Evolutionary conservation across 176 grass and related monocot genomes (phyloP).

Genomic region (Bonia amplexicaulis): DNA sequence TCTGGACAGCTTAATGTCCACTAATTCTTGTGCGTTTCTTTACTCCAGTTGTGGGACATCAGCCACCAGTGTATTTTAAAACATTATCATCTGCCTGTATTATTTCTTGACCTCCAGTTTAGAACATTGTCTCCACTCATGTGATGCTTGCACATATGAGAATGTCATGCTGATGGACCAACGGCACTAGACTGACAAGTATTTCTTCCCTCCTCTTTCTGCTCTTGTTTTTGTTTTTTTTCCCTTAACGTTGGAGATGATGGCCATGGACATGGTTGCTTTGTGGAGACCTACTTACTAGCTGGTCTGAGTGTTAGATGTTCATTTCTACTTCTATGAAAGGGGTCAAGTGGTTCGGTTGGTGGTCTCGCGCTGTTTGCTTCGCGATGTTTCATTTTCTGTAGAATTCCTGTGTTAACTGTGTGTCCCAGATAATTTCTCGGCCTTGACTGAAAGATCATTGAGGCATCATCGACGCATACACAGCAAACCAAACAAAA

Average conservation of each 20-base stretch:
- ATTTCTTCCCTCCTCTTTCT: constrained; percentile 13
- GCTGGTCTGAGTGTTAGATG: constrained; percentile 14
- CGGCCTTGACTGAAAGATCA: not conserved
- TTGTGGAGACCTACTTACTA: constrained; percentile 6
- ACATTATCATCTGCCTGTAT: constrained; percentile 16
- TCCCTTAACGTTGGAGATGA: constrained; percentile 7
- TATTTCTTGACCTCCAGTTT: constrained; percentile 26
- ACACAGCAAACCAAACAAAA: not conserved
- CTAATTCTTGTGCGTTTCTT: not conserved
- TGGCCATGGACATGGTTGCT: constrained; percentile 12
- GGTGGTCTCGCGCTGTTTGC: not conserved
- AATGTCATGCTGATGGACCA: constrained; percentile 32
- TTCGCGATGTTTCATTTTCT: not conserved
- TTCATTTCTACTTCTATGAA: not conserved
- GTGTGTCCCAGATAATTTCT: not conserved
- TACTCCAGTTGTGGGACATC: not conserved
- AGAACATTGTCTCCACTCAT: constrained; percentile 37
- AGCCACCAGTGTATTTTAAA: constrained; percentile 41
- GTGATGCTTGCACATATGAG: constrained; percentile 22
- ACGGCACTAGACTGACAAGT: constrained; percentile 4
- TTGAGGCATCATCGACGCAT: not conserved
- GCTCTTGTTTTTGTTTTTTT: constrained; percentile 14
- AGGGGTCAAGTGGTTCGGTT: constrained; percentile 11
- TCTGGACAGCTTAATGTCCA: constrained; percentile 19
- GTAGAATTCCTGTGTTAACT: not conserved